phyloP scores from a whole-genome alignment of 257 asterid species.

The Salvia splendens region DNA sequence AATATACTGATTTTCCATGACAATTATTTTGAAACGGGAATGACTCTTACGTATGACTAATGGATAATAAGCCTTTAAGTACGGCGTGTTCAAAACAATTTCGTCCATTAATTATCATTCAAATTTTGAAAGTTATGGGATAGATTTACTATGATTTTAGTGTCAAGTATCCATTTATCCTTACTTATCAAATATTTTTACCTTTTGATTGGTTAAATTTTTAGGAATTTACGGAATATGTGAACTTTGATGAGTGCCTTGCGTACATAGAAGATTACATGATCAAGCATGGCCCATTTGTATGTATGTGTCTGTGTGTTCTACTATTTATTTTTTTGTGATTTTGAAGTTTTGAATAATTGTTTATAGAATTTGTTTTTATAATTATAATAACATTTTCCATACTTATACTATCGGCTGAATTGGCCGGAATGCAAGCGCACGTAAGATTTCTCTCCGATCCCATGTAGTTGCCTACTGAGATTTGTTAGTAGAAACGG shows the following conservation, averaged over 20 bases:
- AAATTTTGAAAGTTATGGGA: no score
- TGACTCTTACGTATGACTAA: no score
- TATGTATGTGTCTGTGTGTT: conserved; percentile 53
- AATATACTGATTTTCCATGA: no score
- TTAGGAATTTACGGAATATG: conserved; percentile 70
- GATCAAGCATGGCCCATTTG: conserved; percentile 74
- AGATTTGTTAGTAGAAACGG: background rate
- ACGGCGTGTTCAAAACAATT: conserved; percentile 38
- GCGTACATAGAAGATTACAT: conserved; percentile 73
- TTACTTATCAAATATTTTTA: no score
- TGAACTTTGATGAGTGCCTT: conserved; percentile 76
- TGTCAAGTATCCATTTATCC: no score
- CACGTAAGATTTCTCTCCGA: conserved; percentile 48
- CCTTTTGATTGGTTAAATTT: conserved; percentile 9
- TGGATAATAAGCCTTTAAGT: no score
- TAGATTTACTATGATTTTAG: no score
- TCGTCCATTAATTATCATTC: no score
- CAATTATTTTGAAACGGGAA: no score
- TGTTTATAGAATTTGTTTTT: background rate
- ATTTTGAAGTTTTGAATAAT: background rate
- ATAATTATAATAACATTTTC: conserved; percentile 79
- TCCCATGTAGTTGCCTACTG: background rate
- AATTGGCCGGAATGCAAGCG: conserved; percentile 78
- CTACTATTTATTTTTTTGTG: background rate
- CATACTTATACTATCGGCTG: conserved; percentile 82